Evolutionary conservation across 2,329 filamentous ascomycete species (phyloP).

Genomic region (Aspergillus sp.): DNA sequence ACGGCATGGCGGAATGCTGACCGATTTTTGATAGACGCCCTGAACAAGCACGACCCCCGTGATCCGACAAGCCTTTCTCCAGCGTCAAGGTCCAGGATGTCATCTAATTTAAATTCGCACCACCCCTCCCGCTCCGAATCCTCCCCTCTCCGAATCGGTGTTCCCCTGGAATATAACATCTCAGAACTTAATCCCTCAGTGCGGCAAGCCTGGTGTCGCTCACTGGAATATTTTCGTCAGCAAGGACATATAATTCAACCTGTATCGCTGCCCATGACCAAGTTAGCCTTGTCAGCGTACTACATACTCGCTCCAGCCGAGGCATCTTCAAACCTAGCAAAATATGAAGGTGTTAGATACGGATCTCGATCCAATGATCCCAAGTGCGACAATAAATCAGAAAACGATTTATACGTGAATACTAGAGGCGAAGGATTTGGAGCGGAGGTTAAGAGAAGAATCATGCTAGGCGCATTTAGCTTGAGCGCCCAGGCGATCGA

Average conservation of each 20-base stretch:
- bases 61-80: conserved; percentile 73
- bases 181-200: conserved; percentile 71
- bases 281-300: conserved; percentile 84
- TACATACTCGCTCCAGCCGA: conserved; percentile 95
- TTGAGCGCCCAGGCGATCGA: conserved; percentile 87
- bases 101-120: conserved; percentile 42
- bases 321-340: conserved; percentile 91
- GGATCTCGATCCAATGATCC: conserved; percentile 57
- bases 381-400: conserved; percentile 51
- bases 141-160: conserved; percentile 52
- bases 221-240: conserved; percentile 59
- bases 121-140: conserved; percentile 24
- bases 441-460: conserved; percentile 78
- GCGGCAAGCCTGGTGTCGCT: conserved; percentile 65
- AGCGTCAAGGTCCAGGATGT: conserved; percentile 54
- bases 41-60: conserved; percentile 62
- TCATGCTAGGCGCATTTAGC: conserved; percentile 85
- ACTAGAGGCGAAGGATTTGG: conserved; percentile 77
- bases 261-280: conserved; percentile 79
- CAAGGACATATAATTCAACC: conserved; percentile 72
- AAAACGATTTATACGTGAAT: conserved; percentile 66
- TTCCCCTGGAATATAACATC: conserved; percentile 82
- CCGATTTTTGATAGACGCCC: conserved; percentile 36
- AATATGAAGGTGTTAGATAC: conserved; percentile 96
- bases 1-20: conserved; percentile 11